phyloP scores from a whole-genome alignment of 108 stramenopile species.

The Seminavis robusta region DNA sequence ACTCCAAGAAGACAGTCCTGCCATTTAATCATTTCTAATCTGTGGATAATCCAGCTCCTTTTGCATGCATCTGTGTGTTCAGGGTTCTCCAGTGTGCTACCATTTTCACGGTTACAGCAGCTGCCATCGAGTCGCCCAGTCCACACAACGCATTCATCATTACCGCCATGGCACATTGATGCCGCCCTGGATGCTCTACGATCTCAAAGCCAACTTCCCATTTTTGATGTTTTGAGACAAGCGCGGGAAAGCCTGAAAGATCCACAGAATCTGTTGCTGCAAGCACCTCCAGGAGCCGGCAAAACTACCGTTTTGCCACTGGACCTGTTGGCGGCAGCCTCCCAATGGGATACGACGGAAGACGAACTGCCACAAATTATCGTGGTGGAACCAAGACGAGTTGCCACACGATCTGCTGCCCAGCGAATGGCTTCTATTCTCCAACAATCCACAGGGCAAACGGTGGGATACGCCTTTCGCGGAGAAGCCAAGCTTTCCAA shows the following conservation, averaged over 20 bases:
- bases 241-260: not conserved
- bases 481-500: conserved; percentile 36
- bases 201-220: too few relatives aligned
- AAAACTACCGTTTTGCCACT: conserved; percentile 67
- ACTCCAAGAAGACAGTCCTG: too few relatives aligned
- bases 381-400: conserved; percentile 59
- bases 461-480: conserved; percentile 56
- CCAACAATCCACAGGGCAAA: conserved; percentile 11
- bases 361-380: conserved; percentile 12
- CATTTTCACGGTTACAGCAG: too few relatives aligned
- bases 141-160: too few relatives aligned
- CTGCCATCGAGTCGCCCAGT: too few relatives aligned
- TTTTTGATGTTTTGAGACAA: conserved; percentile 7
- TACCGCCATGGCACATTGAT: too few relatives aligned
- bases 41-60: too few relatives aligned
- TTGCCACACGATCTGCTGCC: conserved; percentile 64
- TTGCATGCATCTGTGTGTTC: too few relatives aligned
- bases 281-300: conserved; percentile 68
- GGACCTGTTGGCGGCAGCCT: conserved; percentile 10
- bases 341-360: not conserved
- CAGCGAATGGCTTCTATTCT: conserved; percentile 48
- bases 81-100: too few relatives aligned
- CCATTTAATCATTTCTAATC: too few relatives aligned
- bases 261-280: conserved; percentile 37
- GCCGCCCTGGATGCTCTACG: too few relatives aligned